Evolutionary conservation across 2,329 filamentous ascomycete genomes (phyloP), one percentile per base, ranked within the genome.

Genomic region (Domatiomyces globalis): DNA sequence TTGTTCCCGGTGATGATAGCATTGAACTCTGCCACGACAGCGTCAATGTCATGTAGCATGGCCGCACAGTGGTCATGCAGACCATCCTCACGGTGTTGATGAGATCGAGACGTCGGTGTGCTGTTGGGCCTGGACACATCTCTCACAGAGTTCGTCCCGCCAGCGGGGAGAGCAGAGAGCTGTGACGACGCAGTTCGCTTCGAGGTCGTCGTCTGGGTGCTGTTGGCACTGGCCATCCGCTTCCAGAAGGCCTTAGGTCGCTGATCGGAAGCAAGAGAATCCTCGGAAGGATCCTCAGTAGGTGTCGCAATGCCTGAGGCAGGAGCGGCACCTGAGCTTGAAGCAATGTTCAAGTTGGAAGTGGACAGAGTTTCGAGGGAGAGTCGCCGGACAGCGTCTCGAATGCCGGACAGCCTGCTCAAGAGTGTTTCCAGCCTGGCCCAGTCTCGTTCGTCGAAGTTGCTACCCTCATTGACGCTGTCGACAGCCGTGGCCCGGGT

Each of bases 311-410:
- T 45, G 19, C 49, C 15, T n/a, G n/a, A n/a, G n/a, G n/a, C n/a
- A n/a, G n/a, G n/a, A n/a, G n/a, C n/a, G n/a, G n/a, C n/a, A n/a
- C n/a, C n/a, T 27, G 58, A 47, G 45, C 43, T 44, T 19, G 51
- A 47, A 49, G 52, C 33, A 61, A 52, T n/a, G 25, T 46, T 47
- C n/a, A 61, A 69, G 50, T 61, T 66, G 52, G 52, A 63, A 56
- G 39, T 68, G 56, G 22, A 62, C 56, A 56, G 54, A 79, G 88
- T 87, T 62, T 94, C 87, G 65, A 85, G 88, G 9, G 89, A 90
- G 45, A 98, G 72, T 39, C 87, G 80, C 48, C 89, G 81, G 19
- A 95, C 79, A 1, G 88, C 87, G 70, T 98, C 92, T 60, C 92
- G 78, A 46, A 88, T 89, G 1, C 87, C 88, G 5, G 88, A 84